Percentiles rank a stretch among this genome's conserved stretches.
These are phyloP conservation scores for Cruciata laevipes DNA, from an alignment of 257 asterid species.

Conservation along the genomic window DNA sequence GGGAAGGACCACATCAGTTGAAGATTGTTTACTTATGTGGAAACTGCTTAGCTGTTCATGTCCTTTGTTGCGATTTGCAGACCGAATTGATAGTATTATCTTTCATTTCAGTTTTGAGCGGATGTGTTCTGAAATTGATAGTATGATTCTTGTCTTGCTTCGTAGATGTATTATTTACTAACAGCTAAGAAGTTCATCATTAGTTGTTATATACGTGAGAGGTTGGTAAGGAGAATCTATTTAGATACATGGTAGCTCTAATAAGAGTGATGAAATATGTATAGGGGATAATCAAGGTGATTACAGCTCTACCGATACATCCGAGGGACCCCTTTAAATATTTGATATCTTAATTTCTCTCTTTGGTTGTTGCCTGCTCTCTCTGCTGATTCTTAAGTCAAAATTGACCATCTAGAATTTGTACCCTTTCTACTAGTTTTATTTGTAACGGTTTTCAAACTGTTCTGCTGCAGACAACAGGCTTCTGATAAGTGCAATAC, in stretches of 20 bases:
- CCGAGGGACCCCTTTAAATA: neutral
- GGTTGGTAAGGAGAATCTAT: constrained; percentile 51
- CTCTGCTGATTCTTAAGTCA: constrained; percentile 13
- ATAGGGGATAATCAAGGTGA: constrained; percentile 19
- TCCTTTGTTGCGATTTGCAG: neutral
- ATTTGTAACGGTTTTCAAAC: neutral
- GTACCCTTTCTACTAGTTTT: constrained; percentile 1
- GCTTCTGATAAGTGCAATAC: neutral
- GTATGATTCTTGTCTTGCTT: neutral
- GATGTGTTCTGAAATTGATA: neutral
- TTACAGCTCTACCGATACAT: neutral
- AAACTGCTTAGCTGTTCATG: neutral
- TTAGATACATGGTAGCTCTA: constrained; percentile 37
- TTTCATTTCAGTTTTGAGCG: neutral
- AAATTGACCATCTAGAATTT: constrained; percentile 20
- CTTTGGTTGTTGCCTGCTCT: neutral
- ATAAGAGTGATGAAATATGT: constrained; percentile 19
- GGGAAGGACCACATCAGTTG: neutral
- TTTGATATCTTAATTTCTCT: neutral
- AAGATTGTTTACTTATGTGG: neutral
- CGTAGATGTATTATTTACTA: neutral
- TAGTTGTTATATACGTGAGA: constrained; percentile 30
- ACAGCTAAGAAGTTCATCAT: constrained; percentile 16
- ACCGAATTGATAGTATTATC: neutral
- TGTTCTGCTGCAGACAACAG: constrained; percentile 3